A percentile compares a stretch with the other conserved stretches of the same genome.
Evolutionary conservation across 2,329 filamentous ascomycete species (phyloP).

Genomic region (Fusarium denticulatum): DNA sequence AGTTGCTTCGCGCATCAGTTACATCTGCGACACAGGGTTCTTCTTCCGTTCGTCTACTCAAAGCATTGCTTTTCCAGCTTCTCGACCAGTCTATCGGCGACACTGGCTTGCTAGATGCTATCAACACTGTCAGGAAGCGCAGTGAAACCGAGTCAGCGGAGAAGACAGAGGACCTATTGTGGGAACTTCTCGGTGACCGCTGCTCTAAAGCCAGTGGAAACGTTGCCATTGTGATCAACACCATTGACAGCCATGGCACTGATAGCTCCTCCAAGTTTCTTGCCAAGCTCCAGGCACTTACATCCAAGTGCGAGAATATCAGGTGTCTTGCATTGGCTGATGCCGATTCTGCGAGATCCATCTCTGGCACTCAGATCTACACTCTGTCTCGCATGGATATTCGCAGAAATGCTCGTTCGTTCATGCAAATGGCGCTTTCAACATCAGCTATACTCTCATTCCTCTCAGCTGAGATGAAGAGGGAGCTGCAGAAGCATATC

Average conservation of each 20-base stretch:
- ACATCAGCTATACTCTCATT: neutral
- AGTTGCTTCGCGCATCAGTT: neutral
- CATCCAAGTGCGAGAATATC: neutral
- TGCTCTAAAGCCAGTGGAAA: neutral
- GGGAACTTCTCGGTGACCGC: neutral
- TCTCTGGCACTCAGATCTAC: neutral
- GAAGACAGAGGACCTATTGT: neutral
- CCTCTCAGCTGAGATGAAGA: neutral
- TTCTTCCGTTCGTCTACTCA: neutral
- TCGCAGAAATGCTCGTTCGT: neutral
- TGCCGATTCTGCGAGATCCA: neutral
- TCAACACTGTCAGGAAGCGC: neutral
- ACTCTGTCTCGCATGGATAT: neutral
- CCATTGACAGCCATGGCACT: neutral
- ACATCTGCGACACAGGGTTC: accelerated
- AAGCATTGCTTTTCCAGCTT: neutral
- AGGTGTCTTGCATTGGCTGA: neutral
- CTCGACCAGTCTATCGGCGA: neutral
- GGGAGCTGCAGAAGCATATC: neutral
- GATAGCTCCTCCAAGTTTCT: neutral
- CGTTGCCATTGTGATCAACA: neutral
- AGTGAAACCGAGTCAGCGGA: neutral
- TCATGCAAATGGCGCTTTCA: neutral
- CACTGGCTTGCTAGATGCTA: neutral
- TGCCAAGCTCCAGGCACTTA: neutral